Conservation (phyloP, 2,329 filamentous ascomycete genomes). For the Trichoderma guizhouense region DNA sequence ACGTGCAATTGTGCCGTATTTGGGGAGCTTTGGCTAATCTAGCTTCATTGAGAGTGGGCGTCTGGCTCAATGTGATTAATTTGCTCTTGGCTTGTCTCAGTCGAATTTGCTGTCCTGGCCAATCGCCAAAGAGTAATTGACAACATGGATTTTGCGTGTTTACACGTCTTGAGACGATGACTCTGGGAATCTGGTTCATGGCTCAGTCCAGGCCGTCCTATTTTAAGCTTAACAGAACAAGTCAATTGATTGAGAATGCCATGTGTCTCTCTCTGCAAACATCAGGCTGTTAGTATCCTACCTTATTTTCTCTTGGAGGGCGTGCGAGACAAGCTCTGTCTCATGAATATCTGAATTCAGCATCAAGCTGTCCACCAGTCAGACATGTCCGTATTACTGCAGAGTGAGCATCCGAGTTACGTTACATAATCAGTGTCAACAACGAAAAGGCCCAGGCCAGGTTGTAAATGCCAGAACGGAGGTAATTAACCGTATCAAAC, state of each 20-base stretch:
- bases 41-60: constrained; percentile 2
- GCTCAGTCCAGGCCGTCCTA: background rate
- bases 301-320: background rate
- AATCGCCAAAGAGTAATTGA: constrained; percentile 2
- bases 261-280: background rate
- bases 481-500: constrained; percentile 1
- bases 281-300: background rate
- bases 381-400: background rate
- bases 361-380: background rate
- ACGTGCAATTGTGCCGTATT: background rate
- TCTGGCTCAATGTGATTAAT: background rate
- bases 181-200: background rate
- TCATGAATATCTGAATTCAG: background rate
- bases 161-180: background rate
- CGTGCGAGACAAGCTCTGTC: background rate
- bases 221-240: constrained; percentile 1
- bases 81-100: constrained; percentile 13
- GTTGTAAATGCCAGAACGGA: constrained; percentile 4
- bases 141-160: background rate
- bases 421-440: background rate
- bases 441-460: background rate
- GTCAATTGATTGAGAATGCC: background rate
- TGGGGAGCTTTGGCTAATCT: background rate
- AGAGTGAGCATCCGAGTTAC: background rate
- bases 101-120: background rate